Evolutionary conservation across 23 red algal species (phyloP).

Genomic region (Gracilaria domingensis): DNA sequence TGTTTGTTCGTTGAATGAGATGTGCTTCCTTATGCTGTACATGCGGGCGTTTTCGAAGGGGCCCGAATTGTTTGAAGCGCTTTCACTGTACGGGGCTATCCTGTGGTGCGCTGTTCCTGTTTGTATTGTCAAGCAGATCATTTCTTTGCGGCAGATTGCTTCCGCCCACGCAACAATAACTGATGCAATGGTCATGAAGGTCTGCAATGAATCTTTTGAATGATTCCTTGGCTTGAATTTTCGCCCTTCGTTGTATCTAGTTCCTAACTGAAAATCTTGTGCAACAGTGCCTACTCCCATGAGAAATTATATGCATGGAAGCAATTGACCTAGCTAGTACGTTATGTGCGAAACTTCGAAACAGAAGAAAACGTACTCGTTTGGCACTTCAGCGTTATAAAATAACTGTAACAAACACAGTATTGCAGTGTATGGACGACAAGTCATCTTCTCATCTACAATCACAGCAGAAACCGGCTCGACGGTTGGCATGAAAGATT

Average conservation of each 20-base stretch:
- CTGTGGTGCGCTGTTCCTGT: constrained; percentile 49
- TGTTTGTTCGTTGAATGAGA: constrained; percentile 88
- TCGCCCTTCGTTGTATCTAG: neutral
- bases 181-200: constrained; percentile 35
- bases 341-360: neutral
- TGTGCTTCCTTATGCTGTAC: constrained; percentile 85
- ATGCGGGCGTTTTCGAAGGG: constrained; percentile 45
- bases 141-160: constrained; percentile 58
- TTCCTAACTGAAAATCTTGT: neutral
- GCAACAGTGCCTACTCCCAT: neutral
- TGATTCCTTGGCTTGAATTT: neutral
- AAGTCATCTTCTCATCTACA: neutral
- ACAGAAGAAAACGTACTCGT: neutral
- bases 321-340: too few species aligned
- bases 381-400: neutral
- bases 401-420: neutral
- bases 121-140: constrained; percentile 59
- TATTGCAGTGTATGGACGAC: neutral
- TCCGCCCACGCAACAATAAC: constrained; percentile 67
- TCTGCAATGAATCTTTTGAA: constrained; percentile 23
- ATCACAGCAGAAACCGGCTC: neutral
- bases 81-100: constrained; percentile 30
- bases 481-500: neutral
- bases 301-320: neutral
- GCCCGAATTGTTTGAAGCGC: neutral